Evolutionary conservation across 768 basidiomycete species (phyloP), one percentile per base, ranked within the genome.

Genomic region (Russula sp.): DNA sequence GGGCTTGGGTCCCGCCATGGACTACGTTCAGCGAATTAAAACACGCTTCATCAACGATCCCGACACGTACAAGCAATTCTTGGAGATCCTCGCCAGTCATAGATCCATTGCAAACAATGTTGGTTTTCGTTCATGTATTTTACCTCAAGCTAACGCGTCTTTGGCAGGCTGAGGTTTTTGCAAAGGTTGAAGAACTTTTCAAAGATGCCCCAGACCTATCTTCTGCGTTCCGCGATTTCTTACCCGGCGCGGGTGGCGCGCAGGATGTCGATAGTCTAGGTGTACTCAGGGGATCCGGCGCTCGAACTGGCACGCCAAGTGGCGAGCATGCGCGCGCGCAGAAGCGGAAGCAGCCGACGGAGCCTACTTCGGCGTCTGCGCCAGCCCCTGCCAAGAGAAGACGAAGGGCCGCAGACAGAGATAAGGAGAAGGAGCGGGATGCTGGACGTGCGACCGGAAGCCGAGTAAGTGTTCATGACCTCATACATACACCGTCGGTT

Each of bases 1-100:
- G 34, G 70, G 70, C 26, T 83, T 89, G 48, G 84, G 87, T 69
- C 87, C 76, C 85, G 97, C 97, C 0, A 88, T 98, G 62, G 86
- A 92, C 70, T 98, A 96, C 69, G 94, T 99, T 36, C 94, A 95
- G 76, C 94, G 94, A 77, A 97, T 98, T 76, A 98, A 97, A 75
- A 88, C 89, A 63, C 86, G 94, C 18, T 97, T 92, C 75, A 73
- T 75, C 30, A 74, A 76, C 60, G 91, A 96, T 66, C 84, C 92
- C 0, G 92, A 94, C 18, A 94, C 90, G 5, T 93, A 92, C 68
- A 83, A 84, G 59, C 83, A 85, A 68, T 93, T 93, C 71, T 75
- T 92, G 28, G 88, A 89, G 69, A 87, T 92, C 59, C 76, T 94
- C 3, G 83, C 85, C 77, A 81, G 49, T 85, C 86, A 72, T 83